Evolutionary conservation across 139 green algal genomes (phyloP), one percentile per base, ranked within the genome.

Genomic region (Ulvella scutata): DNA sequence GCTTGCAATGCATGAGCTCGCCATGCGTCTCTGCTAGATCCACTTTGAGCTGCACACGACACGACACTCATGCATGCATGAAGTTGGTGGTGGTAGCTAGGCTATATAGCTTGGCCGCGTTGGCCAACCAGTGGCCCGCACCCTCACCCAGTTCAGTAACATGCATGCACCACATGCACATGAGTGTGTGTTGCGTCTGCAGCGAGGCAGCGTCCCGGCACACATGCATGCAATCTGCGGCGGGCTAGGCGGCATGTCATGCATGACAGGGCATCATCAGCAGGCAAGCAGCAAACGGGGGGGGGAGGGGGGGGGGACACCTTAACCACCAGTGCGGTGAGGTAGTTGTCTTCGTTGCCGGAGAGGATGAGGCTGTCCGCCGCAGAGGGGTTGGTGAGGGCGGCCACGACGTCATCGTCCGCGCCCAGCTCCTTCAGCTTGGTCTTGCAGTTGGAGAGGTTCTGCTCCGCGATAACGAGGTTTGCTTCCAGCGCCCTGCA

Each of bases 381-480:
- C n/a, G 51, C 31, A 6, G 51, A 36, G 10, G 51, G 51, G n/a
- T 67, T 67, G 13, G 51, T 26, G n/a, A 67, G 31, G 13, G 51
- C 51, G 51, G 31, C 51, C n/a, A 67, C n/a, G n/a, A 36, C 51
- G 13, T n/a, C 51, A 0, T n/a, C 51, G 51, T 26, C 51, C n/a
- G 33, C n/a, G 51, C 51, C 51, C 9, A 67, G 51, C 51, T 67
- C 51, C 51, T 67, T n/a, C 51, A 67, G 51, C 51, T 67, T 67
- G 13, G 51, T 23, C 51, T 67, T n/a, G 51, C 33, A 67, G 51
- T 67, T 67, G 51, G 51, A 36, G 1, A 26, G n/a, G 51, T 67
- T 67, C 51, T 67, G 51, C 51, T 67, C 51, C 51, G 51, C 51
- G 51, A 67, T 67, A 0, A 67, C n/a, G n/a, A 67, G 51, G n/a